phyloP scores from a whole-genome alignment of 441 rosid species.

The Populus hybrid region DNA sequence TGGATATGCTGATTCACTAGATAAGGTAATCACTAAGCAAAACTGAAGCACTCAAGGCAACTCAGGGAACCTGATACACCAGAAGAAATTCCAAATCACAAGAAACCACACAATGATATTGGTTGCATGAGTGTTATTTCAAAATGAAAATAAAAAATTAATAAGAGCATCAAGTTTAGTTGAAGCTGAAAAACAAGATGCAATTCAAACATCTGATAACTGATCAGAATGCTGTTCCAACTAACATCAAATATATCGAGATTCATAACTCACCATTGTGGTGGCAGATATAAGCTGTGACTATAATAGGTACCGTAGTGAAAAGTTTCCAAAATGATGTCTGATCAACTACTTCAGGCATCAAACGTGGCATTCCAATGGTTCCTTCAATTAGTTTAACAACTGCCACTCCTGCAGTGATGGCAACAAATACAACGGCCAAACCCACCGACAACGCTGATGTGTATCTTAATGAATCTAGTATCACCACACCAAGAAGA shows the following conservation, averaged over 20 bases:
- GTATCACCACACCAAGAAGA: constrained; percentile 2
- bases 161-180: neutral
- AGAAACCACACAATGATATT: neutral
- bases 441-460: constrained; percentile 57
- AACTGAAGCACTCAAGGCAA: neutral
- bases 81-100: neutral
- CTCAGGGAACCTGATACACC: neutral
- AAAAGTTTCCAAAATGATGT: constrained; percentile 66
- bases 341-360: constrained; percentile 48
- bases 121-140: neutral
- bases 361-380: constrained; percentile 46
- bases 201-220: neutral
- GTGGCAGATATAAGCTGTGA: constrained; percentile 73
- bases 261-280: constrained; percentile 46
- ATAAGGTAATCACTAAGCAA: neutral
- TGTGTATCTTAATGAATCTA: constrained; percentile 68
- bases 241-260: neutral
- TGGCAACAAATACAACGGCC: constrained; percentile 54
- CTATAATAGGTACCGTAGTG: constrained; percentile 55
- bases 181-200: neutral
- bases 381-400: constrained; percentile 44
- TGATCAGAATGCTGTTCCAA: neutral
- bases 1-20: neutral
- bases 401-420: constrained; percentile 52
- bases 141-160: too few species aligned